phyloP scores from a whole-genome alignment of 768 basidiomycete genomes.

The Pisolithus sp. region DNA sequence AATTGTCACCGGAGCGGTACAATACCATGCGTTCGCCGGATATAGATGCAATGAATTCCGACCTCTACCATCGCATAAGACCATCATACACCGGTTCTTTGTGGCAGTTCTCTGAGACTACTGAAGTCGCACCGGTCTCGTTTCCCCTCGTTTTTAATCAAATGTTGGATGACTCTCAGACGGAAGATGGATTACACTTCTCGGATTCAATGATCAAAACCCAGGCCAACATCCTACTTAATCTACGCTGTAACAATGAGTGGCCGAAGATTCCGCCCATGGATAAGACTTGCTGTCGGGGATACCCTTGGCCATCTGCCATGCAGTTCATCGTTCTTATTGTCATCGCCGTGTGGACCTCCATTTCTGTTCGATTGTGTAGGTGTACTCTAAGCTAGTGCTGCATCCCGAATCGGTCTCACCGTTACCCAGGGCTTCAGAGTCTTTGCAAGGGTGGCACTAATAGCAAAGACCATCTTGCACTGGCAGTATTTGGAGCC shows the following conservation, averaged over 20 bases:
- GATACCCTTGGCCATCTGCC: conserved; percentile 60
- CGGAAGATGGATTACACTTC: conserved; percentile 83
- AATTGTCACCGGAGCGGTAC: conserved; percentile 58
- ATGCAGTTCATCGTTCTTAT: conserved; percentile 50
- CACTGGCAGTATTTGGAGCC: conserved; percentile 59
- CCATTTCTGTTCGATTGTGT: conserved; percentile 35
- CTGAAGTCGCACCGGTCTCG: conserved; percentile 35
- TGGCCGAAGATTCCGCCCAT: conserved; percentile 58
- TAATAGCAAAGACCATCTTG: conserved; percentile 16
- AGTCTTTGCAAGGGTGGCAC: conserved; percentile 9
- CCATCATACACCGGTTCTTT: conserved; percentile 27
- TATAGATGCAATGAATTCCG: conserved; percentile 89
- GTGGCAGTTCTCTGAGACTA: conserved; percentile 19
- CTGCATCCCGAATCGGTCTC: conserved; percentile 7
- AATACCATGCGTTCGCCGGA: conserved; percentile 68
- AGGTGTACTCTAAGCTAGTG: conserved; percentile 7
- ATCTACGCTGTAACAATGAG: conserved; percentile 71
- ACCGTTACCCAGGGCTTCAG: conserved; percentile 10
- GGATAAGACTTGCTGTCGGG: conserved; percentile 76
- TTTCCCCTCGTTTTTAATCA: conserved; percentile 77
- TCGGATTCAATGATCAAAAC: conserved; percentile 50
- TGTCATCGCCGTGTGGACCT: conserved; percentile 45
- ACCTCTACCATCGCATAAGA: conserved; percentile 63
- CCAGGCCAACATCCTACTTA: conserved; percentile 76
- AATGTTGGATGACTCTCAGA: conserved; percentile 67